Evolutionary conservation across 148 eudicot species (phyloP).

Genomic region (Vaccinium corymbosum): DNA sequence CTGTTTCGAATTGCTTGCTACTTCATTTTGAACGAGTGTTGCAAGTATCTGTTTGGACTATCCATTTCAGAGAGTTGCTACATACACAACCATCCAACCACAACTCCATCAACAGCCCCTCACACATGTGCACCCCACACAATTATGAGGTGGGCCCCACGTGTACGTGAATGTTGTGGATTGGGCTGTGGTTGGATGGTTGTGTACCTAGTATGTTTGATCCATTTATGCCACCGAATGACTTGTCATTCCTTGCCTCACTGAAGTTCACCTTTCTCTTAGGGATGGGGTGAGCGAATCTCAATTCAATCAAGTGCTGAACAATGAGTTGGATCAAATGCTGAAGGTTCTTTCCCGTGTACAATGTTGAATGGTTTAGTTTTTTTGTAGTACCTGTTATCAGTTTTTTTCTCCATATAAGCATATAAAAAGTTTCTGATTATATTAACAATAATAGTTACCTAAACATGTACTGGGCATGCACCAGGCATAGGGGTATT

Average conservation of each 20-base stretch:
- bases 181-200: too few relatives aligned
- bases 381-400: slow-evolving; percentile 1
- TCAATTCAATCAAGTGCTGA: slow-evolving; percentile 75
- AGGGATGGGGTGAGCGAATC: slow-evolving; percentile 94
- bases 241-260: neutral
- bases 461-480: too few relatives aligned
- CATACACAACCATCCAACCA: too few relatives aligned
- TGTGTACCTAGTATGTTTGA: too few relatives aligned
- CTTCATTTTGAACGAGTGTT: neutral
- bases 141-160: too few relatives aligned
- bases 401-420: neutral
- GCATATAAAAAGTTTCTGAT: too few relatives aligned
- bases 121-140: too few relatives aligned
- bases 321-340: slow-evolving; percentile 79
- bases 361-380: neutral
- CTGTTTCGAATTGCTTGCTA: neutral
- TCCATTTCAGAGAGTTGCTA: neutral
- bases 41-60: neutral
- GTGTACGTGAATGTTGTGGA: too few relatives aligned
- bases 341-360: slow-evolving; percentile 53
- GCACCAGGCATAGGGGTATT: too few relatives aligned
- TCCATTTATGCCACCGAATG: slow-evolving; percentile 7
- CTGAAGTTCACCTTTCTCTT: slow-evolving; percentile 15
- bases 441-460: too few relatives aligned
- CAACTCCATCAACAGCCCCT: too few relatives aligned